These are phyloP conservation scores for Rhizophagus prolifer DNA, from an alignment of 192 early-diverging fungal species.

Conservation along the genomic window DNA sequence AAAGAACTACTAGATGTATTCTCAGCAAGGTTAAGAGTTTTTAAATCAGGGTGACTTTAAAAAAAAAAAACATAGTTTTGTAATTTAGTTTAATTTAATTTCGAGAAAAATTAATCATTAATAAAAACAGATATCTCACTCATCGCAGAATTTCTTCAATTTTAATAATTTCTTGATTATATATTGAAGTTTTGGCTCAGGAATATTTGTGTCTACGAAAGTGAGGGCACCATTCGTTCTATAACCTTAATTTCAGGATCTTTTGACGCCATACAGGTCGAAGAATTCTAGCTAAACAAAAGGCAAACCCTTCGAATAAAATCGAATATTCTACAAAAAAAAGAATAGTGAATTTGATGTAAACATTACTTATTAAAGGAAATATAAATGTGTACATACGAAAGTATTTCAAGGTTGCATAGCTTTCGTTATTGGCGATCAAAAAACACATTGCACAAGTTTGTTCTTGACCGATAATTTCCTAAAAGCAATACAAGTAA, in stretches of 20 bases:
- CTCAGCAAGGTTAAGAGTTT: background rate
- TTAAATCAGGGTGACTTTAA: background rate
- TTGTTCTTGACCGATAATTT: slow-evolving; percentile 15
- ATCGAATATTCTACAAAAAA: background rate
- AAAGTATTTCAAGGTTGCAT: background rate
- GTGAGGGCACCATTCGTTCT: no score
- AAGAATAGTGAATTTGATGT: background rate
- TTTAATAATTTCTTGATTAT: background rate
- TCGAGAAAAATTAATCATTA: no score
- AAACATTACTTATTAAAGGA: background rate
- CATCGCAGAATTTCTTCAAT: slow-evolving; percentile 16
- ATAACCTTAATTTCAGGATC: slow-evolving; percentile 14
- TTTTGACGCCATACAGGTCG: slow-evolving; percentile 25
- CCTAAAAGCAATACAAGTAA: no score
- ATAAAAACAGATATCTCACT: no score
- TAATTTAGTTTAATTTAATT: background rate
- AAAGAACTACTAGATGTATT: background rate
- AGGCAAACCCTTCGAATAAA: slow-evolving; percentile 23
- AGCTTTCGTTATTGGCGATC: slow-evolving; percentile 1
- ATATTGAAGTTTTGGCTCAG: background rate
- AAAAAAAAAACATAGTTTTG: background rate
- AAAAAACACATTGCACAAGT: slow-evolving; percentile 20
- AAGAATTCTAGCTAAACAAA: slow-evolving; percentile 24
- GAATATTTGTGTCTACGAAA: slow-evolving; percentile 11
- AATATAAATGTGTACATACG: background rate